phyloP scores from a whole-genome alignment of 306 rosid genomes.

The Hippophae gyantsensis region DNA sequence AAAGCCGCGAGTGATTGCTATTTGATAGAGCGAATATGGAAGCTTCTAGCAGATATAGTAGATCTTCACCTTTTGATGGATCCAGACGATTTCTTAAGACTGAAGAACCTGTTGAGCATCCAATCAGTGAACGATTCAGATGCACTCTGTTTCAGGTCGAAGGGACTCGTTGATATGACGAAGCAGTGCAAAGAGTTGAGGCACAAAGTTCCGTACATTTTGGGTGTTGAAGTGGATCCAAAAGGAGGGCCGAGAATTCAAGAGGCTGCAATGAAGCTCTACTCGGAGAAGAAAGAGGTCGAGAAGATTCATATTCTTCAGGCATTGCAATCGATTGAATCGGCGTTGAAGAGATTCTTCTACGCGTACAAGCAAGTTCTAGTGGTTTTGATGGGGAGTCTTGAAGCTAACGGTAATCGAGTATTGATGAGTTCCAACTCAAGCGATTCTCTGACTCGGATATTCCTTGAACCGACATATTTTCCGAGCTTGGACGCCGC shows the following conservation, averaged over 20 bases:
- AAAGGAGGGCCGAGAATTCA: slow-evolving; percentile 83
- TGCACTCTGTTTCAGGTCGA: slow-evolving; percentile 71
- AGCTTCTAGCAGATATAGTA: slow-evolving; percentile 51
- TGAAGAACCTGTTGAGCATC: slow-evolving; percentile 46
- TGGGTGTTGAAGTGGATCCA: slow-evolving; percentile 83
- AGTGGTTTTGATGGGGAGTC: slow-evolving; percentile 63
- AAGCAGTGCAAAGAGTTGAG: slow-evolving; percentile 53
- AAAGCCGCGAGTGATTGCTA: slow-evolving; percentile 54
- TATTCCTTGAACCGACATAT: slow-evolving; percentile 73
- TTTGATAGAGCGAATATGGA: slow-evolving; percentile 71
- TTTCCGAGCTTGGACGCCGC: slow-evolving; percentile 94
- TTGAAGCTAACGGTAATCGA: slow-evolving; percentile 74
- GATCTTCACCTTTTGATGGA: slow-evolving; percentile 78
- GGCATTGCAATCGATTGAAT: slow-evolving; percentile 64
- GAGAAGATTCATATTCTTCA: slow-evolving; percentile 63
- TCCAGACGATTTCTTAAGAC: slow-evolving; percentile 62
- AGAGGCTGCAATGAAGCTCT: slow-evolving; percentile 90
- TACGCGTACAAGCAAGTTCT: slow-evolving; percentile 70
- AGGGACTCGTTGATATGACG: slow-evolving; percentile 50
- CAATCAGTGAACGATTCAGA: slow-evolving; percentile 34
- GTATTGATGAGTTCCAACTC: slow-evolving; percentile 36
- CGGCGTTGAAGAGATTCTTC: slow-evolving; percentile 66
- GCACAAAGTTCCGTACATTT: slow-evolving; percentile 59
- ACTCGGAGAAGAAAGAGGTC: slow-evolving; percentile 36
- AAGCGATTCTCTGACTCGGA: slow-evolving; percentile 66